Base-by-base conservation (phyloP, 1,284 basidiomycete genomes). In the Cutaneotrichosporon dermatis region DNA sequence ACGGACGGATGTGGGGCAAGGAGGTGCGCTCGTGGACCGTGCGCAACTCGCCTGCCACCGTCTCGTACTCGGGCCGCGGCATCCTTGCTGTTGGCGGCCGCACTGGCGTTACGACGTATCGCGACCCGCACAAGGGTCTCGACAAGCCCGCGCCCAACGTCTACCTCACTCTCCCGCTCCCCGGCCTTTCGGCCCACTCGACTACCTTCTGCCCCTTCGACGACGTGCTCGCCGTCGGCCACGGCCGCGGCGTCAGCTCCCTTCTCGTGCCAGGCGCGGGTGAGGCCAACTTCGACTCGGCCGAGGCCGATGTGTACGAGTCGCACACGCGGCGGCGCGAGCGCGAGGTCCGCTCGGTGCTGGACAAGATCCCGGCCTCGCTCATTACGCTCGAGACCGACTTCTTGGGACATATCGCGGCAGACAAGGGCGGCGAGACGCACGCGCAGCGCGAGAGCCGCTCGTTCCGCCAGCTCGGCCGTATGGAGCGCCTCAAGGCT, bases 281-380 rank as follows among this genome's bases (percentile, higher is more conserved):
- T 44, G 94, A 99, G 76, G 86, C 93, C 48, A 93, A 96, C 81
- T 97, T 94, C 74, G 95, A 99, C 76, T 90, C 89, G 59, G 79
- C 83, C 25, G 95, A 99, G 79, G 89, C 91, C 0, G 94, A 99
- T 84, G 92, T 95, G 4, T 98, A 88, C 80, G 94, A 99, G 78
- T 86, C 87, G 67, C 87, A 85, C 78, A 87, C 85, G 61, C 83
- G 88, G 13, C 79, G 92, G 58, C 82, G 90, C 53, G 96, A 99
- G 80, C 83, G 91, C 63, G 96, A 99, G 77, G 92, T 99, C 65
- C 88, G 89, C 72, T 83, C 82, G 44, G 83, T 99, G 39, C 79
- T 99, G 66, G 95, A 99, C 78, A 99, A 98, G 89, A 88, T 98
- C 63, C 89, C 89, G 79, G 88, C 92, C 4, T 93, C 97, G 65